A percentile compares a stretch with the other conserved stretches of the same genome.
phyloP scores from a whole-genome alignment of 768 basidiomycete genomes.

The Grammothele lineata region DNA sequence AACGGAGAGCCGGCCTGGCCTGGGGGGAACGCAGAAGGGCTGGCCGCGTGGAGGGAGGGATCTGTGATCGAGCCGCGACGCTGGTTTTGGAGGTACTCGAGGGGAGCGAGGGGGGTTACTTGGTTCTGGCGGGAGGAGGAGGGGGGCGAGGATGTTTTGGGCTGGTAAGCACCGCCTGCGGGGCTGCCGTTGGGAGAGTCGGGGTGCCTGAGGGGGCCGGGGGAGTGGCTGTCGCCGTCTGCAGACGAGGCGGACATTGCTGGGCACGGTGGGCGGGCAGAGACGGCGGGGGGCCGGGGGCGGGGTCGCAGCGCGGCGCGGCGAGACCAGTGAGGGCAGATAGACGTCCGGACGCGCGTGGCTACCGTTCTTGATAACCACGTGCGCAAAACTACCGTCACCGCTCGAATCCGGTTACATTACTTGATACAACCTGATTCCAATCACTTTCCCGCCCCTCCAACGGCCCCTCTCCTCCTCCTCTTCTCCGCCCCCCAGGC shows the following conservation, averaged over 20 bases:
- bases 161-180: constrained; percentile 19
- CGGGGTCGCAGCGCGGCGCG: constrained; percentile 13
- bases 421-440: constrained; percentile 15
- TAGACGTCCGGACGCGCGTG: constrained; percentile 17
- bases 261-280: too few species aligned
- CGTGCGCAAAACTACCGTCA: constrained; percentile 11
- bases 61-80: constrained; percentile 83
- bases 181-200: constrained; percentile 19
- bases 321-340: constrained; percentile 12
- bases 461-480: not conserved
- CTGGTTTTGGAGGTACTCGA: constrained; percentile 76
- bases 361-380: constrained; percentile 18
- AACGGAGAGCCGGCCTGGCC: constrained; percentile 13
- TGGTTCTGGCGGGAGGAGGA: constrained; percentile 43
- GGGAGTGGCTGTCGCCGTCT: constrained; percentile 2
- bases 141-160: constrained; percentile 26
- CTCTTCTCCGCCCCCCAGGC: not conserved
- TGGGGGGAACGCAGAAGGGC: constrained; percentile 20
- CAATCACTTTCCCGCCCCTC: constrained; percentile 8
- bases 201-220: constrained; percentile 5
- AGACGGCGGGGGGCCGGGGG: constrained; percentile 6
- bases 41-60: constrained; percentile 66
- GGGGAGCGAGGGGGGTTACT: constrained; percentile 62
- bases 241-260: constrained; percentile 9
- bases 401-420: constrained; percentile 16